These are phyloP conservation scores for Coriolopsis trogii DNA, from an alignment of 1,284 basidiomycete genomes.

Conservation along the genomic window DNA sequence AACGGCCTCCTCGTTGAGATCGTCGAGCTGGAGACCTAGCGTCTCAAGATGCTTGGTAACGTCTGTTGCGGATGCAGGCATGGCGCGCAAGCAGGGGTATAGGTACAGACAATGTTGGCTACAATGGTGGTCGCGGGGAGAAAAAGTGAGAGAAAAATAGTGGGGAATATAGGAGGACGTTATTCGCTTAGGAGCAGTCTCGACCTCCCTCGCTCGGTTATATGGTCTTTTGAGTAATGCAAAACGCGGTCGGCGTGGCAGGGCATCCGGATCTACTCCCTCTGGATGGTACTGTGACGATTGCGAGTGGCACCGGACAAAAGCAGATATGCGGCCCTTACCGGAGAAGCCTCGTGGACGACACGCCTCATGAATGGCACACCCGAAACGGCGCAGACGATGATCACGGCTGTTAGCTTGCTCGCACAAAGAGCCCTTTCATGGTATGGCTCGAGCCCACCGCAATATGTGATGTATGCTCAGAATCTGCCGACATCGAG, in stretches of 20 bases:
- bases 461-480: neutral
- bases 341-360: conserved; percentile 27
- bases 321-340: conserved; percentile 26
- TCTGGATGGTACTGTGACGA: conserved; percentile 21
- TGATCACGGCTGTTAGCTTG: conserved; percentile 16
- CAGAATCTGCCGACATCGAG: neutral
- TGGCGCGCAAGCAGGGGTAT: conserved; percentile 16
- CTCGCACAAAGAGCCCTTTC: conserved; percentile 7
- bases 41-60: conserved; percentile 31
- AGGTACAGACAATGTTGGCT: conserved; percentile 13
- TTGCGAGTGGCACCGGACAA: conserved; percentile 20
- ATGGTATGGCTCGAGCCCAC: neutral
- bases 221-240: conserved; percentile 30
- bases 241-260: conserved; percentile 27
- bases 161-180: conserved; percentile 14
- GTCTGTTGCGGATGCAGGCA: conserved; percentile 27
- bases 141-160: conserved; percentile 10
- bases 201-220: conserved; percentile 26
- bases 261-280: conserved; percentile 26
- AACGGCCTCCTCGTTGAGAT: conserved; percentile 67
- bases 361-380: conserved; percentile 27
- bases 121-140: conserved; percentile 1
- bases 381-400: conserved; percentile 12
- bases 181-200: conserved; percentile 17
- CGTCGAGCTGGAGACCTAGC: conserved; percentile 30